phyloP scores from a whole-genome alignment of 768 basidiomycete genomes.

The Glaciozyma martinii region DNA sequence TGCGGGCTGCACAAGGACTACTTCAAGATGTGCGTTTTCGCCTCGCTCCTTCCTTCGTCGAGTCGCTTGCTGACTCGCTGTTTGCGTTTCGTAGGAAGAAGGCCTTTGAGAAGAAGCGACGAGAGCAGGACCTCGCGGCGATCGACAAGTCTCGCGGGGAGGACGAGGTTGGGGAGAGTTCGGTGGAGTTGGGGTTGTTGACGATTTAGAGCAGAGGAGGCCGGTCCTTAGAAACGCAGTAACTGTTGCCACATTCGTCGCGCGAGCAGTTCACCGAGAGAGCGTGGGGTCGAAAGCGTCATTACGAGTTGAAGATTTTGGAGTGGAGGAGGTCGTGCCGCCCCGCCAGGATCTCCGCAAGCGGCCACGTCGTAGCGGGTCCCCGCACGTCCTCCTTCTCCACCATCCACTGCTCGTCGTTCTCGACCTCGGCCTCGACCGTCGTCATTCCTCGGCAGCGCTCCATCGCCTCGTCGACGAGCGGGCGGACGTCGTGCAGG shows the following conservation, averaged over 20 bases:
- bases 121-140: slow-evolving; percentile 34
- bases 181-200: slow-evolving; percentile 7
- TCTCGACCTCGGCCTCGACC: slow-evolving; percentile 3
- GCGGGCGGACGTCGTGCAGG: slow-evolving; percentile 57
- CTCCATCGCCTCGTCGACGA: slow-evolving; percentile 53
- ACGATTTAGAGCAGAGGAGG: neutral
- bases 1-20: slow-evolving; percentile 93
- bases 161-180: slow-evolving; percentile 27
- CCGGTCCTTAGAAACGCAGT: too few species aligned
- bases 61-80: neutral
- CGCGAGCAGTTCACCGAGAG: too few species aligned
- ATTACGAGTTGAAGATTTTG: slow-evolving; percentile 69
- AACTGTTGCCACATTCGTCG: too few species aligned
- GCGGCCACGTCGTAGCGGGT: slow-evolving; percentile 87
- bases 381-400: slow-evolving; percentile 43
- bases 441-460: neutral
- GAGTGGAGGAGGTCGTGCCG: slow-evolving; percentile 93
- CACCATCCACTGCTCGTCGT: slow-evolving; percentile 18
- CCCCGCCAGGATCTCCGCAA: slow-evolving; percentile 82
- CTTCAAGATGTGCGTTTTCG: slow-evolving; percentile 44
- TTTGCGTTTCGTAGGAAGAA: slow-evolving; percentile 41
- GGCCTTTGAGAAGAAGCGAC: slow-evolving; percentile 38
- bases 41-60: neutral
- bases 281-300: too few species aligned
- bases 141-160: slow-evolving; percentile 26